Evolutionary conservation across 192 early-diverging fungal genomes (phyloP).

Genomic region (Phycomyces blakesleeanus): DNA sequence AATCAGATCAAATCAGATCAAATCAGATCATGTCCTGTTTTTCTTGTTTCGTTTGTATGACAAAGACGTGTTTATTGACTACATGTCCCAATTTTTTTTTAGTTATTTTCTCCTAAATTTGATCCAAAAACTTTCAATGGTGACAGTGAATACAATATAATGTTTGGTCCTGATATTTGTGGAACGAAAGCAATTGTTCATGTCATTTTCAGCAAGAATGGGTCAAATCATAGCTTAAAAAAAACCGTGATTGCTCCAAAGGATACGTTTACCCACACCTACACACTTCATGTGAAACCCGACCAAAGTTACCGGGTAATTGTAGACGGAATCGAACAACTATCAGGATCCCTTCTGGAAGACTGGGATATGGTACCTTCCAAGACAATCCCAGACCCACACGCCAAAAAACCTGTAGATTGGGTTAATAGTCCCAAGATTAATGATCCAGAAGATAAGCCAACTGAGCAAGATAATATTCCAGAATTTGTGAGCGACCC

Average conservation of each 20-base stretch:
- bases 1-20: not conserved
- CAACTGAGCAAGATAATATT: constrained; percentile 66
- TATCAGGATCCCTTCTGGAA: constrained; percentile 74
- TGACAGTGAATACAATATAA: constrained; percentile 77
- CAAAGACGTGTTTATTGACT: too few relatives aligned
- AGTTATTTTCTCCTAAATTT: constrained; percentile 74
- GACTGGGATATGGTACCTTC: constrained; percentile 78
- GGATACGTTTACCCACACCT: constrained; percentile 82
- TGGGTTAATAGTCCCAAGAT: constrained; percentile 79
- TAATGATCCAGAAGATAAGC: constrained; percentile 73
- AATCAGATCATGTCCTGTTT: too few relatives aligned
- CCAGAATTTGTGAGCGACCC: constrained; percentile 82
- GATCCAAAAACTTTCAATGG: constrained; percentile 79
- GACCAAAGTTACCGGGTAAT: constrained; percentile 75
- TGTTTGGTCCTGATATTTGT: constrained; percentile 94
- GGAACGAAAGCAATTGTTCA: constrained; percentile 89
- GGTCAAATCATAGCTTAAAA: constrained; percentile 80
- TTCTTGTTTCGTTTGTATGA: too few relatives aligned
- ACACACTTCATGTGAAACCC: constrained; percentile 80
- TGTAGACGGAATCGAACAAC: constrained; percentile 73
- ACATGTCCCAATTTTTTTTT: not conserved
- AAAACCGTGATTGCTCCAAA: constrained; percentile 63
- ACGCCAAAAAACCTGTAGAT: constrained; percentile 83
- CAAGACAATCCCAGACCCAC: constrained; percentile 74
- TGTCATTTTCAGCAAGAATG: constrained; percentile 92